Base-by-base conservation (phyloP, 176 grass and related monocot genomes). In the Luzula sylvatica region DNA sequence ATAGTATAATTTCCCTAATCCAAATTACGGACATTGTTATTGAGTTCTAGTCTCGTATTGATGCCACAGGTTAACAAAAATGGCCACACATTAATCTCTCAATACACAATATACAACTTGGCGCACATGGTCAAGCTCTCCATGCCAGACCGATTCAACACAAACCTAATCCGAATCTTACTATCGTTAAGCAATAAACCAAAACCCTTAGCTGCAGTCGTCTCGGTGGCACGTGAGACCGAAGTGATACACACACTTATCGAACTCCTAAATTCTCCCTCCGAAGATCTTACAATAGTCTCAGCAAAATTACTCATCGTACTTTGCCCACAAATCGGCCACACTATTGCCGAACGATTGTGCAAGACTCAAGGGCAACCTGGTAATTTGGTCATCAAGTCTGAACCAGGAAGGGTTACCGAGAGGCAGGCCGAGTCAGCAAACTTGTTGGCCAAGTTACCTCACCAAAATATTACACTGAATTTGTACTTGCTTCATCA, bases 31-130 rank as follows among this genome's bases (percentile, higher is more conserved):
- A n/a, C n/a, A n/a, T n/a, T n/a, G n/a, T n/a, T n/a, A n/a, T n/a
- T n/a, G n/a, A n/a, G n/a, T n/a, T n/a, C n/a, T n/a, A n/a, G n/a
- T n/a, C n/a, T n/a, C n/a, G n/a, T n/a, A n/a, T n/a, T n/a, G n/a
- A n/a, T n/a, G n/a, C n/a, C n/a, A 64, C 42, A 64, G 20, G 72
- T 90, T 23, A 90, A 90, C 61, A 98, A 90, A 61, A 75, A 90
- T 67, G 92, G 92, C 52, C 92, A 98, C 18, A 74, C 76, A 54
- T 70, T 98, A 46, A 80, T 80, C 0, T 98, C 92, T 29, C 87
- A 87, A 64, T 87, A 98, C 47, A 82, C 92, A 0, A 77, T 98
- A 8, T 98, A 90, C 64, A 98, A 90, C 71, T 66, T 90, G 0
- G 73, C 68, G 15, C 85, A 90, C 74, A 86, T 98, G 92, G 71